Conservation (phyloP, 495 filamentous ascomycete species). For the Penicillium chermesinum region DNA sequence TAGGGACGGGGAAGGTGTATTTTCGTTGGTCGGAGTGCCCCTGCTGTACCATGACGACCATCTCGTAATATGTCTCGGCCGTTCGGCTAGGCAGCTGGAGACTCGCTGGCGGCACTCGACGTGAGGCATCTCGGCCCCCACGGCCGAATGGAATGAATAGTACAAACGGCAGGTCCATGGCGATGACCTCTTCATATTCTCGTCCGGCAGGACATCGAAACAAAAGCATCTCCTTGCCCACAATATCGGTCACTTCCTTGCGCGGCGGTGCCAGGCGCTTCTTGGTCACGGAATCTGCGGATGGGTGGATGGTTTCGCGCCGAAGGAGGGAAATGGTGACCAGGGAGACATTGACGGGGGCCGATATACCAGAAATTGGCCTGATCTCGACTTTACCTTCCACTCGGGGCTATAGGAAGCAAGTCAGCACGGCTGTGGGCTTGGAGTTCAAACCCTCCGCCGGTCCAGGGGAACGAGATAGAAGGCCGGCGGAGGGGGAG, state of each 20-base stretch:
- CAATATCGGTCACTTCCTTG: conserved; percentile 84
- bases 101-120: conserved; percentile 87
- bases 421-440: background rate
- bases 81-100: conserved; percentile 85
- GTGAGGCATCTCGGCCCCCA: conserved; percentile 78
- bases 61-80: conserved; percentile 93
- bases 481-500: background rate
- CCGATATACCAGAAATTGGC: conserved; percentile 73
- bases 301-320: conserved; percentile 93
- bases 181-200: conserved; percentile 80
- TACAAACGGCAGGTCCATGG: conserved; percentile 97
- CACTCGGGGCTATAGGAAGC: conserved; percentile 72
- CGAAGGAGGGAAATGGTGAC: conserved; percentile 91
- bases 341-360: conserved; percentile 84
- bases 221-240: conserved; percentile 91
- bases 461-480: background rate
- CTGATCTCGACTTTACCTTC: conserved; percentile 98
- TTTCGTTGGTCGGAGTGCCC: conserved; percentile 79
- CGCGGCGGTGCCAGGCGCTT: conserved; percentile 87
- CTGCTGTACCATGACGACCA: conserved; percentile 94
- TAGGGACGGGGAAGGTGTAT: conserved; percentile 85
- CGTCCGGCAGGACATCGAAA: conserved; percentile 79
- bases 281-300: conserved; percentile 88
- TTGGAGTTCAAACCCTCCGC: too few relatives aligned
- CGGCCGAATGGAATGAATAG: conserved; percentile 94